Evolutionary conservation across 2,329 filamentous ascomycete genomes (phyloP).

Genomic region (Penicillium sp.): DNA sequence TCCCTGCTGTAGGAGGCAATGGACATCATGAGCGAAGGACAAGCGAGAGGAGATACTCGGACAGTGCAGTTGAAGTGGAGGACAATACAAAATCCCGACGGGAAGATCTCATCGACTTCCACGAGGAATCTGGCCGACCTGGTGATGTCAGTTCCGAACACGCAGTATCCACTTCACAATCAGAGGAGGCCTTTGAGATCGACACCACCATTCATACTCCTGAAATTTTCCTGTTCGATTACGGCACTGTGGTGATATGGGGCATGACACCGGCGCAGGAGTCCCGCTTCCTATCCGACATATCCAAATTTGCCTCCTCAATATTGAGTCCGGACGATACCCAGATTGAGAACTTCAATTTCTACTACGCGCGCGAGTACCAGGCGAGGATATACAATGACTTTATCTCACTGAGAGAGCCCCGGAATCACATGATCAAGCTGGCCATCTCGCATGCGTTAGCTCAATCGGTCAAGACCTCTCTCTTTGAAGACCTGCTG

Average conservation of each 20-base stretch:
- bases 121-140: conserved; percentile 42
- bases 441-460: conserved; percentile 94
- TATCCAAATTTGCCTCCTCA: conserved; percentile 90
- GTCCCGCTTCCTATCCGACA: conserved; percentile 86
- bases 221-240: conserved; percentile 95
- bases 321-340: conserved; percentile 86
- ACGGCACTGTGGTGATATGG: conserved; percentile 97
- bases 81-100: conserved; percentile 58
- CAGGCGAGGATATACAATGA: conserved; percentile 99
- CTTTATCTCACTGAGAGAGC: conserved; percentile 92
- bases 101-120: conserved; percentile 66
- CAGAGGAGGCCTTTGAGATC: conserved; percentile 63
- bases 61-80: conserved; percentile 66
- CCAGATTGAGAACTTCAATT: conserved; percentile 97
- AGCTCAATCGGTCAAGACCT: conserved; percentile 96
- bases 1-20: conserved; percentile 31
- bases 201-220: conserved; percentile 88
- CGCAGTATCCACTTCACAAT: conserved; percentile 24
- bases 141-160: conserved; percentile 26
- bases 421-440: conserved; percentile 97
- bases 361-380: conserved; percentile 98
- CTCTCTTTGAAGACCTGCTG: conserved; percentile 92
- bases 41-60: conserved; percentile 69
- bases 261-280: conserved; percentile 93
- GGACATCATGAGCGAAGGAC: conserved; percentile 36